Base-by-base conservation (phyloP, 345 rosid genomes). In the Salix brachista region DNA sequence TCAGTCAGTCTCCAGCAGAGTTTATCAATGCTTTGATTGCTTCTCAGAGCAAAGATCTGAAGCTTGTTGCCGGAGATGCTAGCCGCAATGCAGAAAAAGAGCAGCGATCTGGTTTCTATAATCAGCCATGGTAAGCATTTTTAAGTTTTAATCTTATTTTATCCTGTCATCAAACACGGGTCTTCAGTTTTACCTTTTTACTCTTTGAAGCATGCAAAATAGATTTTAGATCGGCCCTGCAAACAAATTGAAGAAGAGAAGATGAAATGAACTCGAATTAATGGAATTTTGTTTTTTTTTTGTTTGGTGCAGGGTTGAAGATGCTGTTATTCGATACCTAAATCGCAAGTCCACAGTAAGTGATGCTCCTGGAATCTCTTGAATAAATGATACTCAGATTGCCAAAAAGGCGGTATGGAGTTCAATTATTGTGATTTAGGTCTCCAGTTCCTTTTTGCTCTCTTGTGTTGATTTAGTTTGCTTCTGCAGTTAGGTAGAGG, bases 1-100 rank as follows among this genome's bases (percentile, higher is more conserved):
- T 87, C 75, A 87, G 92, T 75, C 89, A 83, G 79, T 89, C 90
- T 73, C 92, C 90, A 5, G 90, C 79, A 62, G 90, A 86, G 73
- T 86, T 89, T 78, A 81, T 87, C 75, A 83, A 84, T 79, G 58
- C 85, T 37, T 77, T 89, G 70, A 82, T 83, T 75, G 81, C 89
- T 75, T 87, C 90, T 34, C 92, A 89, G 79, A 80, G 86, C 80
- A 87, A 84, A 77, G 92, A 89, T 85, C 83, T 89, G 74, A 86
- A 86, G 84, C 82, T 87, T 58, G 69, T 83, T 52, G 85, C 86
- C 54, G 92, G 88, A 48, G 90, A 89, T 66, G 83, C 87, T 14
- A 82, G 79, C 70, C 72, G 70, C 64, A 78, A 44, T 69, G 72
- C 81, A 34, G 88, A 87, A 75, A 84, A 77, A 67, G 90, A 87